Conservation (phyloP, 192 early-diverging fungal species). For the Phycomyces blakesleeanus region DNA sequence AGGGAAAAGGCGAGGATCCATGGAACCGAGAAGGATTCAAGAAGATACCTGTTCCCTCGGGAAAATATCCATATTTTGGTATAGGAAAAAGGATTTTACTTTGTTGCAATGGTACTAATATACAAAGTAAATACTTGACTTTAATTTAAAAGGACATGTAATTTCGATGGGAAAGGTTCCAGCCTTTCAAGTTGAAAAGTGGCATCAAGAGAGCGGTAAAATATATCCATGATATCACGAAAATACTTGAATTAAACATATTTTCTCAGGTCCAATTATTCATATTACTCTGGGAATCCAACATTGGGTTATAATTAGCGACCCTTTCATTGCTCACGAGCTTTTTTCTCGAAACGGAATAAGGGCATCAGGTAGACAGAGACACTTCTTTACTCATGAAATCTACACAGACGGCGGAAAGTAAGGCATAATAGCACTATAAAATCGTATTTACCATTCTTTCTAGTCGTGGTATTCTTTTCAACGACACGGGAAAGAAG, state of each 20-base stretch:
- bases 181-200: background rate
- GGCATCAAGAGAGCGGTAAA: background rate
- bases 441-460: background rate
- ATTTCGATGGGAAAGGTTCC: background rate
- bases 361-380: background rate
- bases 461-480: conserved; percentile 10
- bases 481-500: background rate
- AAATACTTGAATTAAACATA: background rate
- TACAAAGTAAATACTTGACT: background rate
- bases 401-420: conserved; percentile 1
- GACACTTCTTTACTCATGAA: background rate
- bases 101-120: background rate
- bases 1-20: no score
- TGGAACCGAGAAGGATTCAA: background rate
- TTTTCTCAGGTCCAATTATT: background rate
- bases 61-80: conserved; percentile 2
- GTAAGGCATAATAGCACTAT: background rate
- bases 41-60: background rate
- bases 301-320: conserved; percentile 2
- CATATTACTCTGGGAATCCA: conserved; percentile 11
- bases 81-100: background rate
- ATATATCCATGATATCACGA: background rate
- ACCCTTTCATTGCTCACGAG: conserved; percentile 6
- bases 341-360: conserved; percentile 5
- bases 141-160: background rate